phyloP scores from a whole-genome alignment of 495 filamentous ascomycete species.

The Trichodelitschia bisporula region DNA sequence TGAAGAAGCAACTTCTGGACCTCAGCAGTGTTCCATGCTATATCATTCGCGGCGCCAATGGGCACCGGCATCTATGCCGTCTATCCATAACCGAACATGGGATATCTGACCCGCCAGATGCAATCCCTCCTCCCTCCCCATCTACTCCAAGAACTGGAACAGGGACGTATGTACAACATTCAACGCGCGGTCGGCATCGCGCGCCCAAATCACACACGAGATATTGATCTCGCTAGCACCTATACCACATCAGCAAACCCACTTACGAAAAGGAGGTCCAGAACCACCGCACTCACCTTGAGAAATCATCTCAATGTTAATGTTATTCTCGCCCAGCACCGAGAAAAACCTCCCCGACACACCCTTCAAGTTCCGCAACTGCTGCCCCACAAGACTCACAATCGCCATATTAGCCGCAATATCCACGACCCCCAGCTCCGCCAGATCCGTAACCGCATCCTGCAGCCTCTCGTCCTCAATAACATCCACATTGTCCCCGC shows the following conservation, averaged over 20 bases:
- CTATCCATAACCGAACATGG: no score
- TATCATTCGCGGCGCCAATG: no score
- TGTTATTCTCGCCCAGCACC: conserved; percentile 60
- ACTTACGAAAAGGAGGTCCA: no score
- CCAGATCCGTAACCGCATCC: conserved; percentile 30
- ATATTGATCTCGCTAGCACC: conserved; percentile 98
- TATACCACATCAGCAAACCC: conserved; percentile 15
- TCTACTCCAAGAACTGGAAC: conserved; percentile 28
- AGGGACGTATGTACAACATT: conserved; percentile 87
- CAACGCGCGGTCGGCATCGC: conserved; percentile 72
- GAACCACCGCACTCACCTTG: conserved; percentile 52
- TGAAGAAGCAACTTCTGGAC: no score
- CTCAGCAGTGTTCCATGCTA: no score
- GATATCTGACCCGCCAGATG: no score
- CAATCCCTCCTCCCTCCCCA: no score
- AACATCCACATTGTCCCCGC: conserved; percentile 33
- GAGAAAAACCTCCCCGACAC: conserved; percentile 47
- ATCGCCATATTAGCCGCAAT: conserved; percentile 76
- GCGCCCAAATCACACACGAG: conserved; percentile 81
- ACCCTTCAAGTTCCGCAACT: conserved; percentile 88
- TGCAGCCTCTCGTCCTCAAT: conserved; percentile 12
- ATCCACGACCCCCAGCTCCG: conserved; percentile 60
- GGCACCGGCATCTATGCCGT: no score
- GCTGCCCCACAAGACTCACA: conserved; percentile 67
- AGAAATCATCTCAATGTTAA: conserved; percentile 96